phyloP scores from a whole-genome alignment of 768 basidiomycete species.

The Suillus cothurnatus region DNA sequence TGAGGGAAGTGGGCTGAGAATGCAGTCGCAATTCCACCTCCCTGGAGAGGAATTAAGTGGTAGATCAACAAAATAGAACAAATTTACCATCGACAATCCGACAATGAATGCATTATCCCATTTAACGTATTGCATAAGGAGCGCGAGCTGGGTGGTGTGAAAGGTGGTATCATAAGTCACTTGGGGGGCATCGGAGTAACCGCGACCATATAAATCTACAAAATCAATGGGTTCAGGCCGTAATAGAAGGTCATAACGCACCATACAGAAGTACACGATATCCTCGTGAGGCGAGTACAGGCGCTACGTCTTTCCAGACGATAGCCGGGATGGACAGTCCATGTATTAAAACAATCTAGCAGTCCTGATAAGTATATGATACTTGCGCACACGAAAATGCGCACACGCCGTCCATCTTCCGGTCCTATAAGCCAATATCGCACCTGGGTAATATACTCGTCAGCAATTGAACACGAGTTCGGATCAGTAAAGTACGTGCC shows the following conservation, averaged over 20 bases:
- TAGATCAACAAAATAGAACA: neutral
- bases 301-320: slow-evolving; percentile 77
- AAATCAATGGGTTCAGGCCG: slow-evolving; percentile 5
- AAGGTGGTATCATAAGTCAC: slow-evolving; percentile 65
- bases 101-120: slow-evolving; percentile 70
- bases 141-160: slow-evolving; percentile 77
- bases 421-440: slow-evolving; percentile 82
- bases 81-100: slow-evolving; percentile 73
- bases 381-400: slow-evolving; percentile 14
- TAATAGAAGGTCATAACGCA: slow-evolving; percentile 27
- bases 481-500: slow-evolving; percentile 39
- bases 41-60: slow-evolving; percentile 40
- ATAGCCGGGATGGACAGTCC: slow-evolving; percentile 78
- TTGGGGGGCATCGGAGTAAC: slow-evolving; percentile 80
- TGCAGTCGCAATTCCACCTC: slow-evolving; percentile 71
- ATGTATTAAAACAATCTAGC: slow-evolving; percentile 73
- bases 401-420: slow-evolving; percentile 63
- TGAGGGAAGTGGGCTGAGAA: slow-evolving; percentile 74
- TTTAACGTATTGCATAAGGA: slow-evolving; percentile 75
- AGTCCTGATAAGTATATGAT: slow-evolving; percentile 10
- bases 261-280: slow-evolving; percentile 80
- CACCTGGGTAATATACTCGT: slow-evolving; percentile 41
- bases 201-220: slow-evolving; percentile 78
- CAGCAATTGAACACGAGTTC: neutral
- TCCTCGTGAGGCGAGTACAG: slow-evolving; percentile 59